Conservation (phyloP, 2,329 filamentous ascomycete genomes). For the Arthrobotrys entomopaga region DNA sequence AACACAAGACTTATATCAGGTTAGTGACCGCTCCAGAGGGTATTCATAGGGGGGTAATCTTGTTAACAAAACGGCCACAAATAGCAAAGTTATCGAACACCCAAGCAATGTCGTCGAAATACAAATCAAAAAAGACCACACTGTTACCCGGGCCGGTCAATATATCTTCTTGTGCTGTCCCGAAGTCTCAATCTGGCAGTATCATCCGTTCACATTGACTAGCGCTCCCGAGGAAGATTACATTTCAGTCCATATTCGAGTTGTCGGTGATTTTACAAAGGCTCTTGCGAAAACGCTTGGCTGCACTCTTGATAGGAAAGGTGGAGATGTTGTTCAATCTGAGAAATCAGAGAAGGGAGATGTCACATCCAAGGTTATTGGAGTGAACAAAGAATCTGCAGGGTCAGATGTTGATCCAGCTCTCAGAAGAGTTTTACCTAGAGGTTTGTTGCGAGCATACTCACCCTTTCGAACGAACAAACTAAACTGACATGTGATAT, state of each 20-base stretch:
- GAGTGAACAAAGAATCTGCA: conserved; percentile 70
- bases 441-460: conserved; percentile 60
- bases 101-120: conserved; percentile 90
- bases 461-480: not conserved
- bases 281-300: conserved; percentile 76
- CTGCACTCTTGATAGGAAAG: conserved; percentile 74
- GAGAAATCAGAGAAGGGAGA: conserved; percentile 62
- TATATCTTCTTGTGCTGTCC: conserved; percentile 92
- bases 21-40: not conserved
- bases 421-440: conserved; percentile 77
- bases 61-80: not conserved
- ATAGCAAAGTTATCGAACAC: conserved; percentile 83
- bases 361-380: conserved; percentile 73
- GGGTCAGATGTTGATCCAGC: conserved; percentile 72
- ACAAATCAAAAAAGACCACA: conserved; percentile 89
- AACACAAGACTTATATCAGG: conserved; percentile 83
- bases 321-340: conserved; percentile 62
- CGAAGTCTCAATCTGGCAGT: conserved; percentile 86
- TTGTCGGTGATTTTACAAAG: conserved; percentile 83
- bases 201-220: conserved; percentile 86
- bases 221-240: conserved; percentile 90
- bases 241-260: conserved; percentile 85
- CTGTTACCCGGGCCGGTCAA: conserved; percentile 81
- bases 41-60: not conserved
- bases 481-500: not conserved